phyloP scores from a whole-genome alignment of 257 asterid genomes.

The Ligustrum vulgare region DNA sequence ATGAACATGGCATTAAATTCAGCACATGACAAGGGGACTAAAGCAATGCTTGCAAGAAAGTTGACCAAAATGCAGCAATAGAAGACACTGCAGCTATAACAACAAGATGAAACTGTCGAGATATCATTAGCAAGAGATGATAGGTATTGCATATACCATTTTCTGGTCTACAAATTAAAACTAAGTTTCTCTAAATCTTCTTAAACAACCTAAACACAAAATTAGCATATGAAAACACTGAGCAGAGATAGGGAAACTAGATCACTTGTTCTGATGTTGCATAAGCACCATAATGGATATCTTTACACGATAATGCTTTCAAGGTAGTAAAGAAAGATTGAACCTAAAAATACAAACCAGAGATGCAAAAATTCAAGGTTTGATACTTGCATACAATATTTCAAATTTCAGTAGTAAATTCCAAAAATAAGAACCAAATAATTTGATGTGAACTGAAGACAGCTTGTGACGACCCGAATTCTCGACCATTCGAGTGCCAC shows the following conservation, averaged over 20 bases:
- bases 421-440: too few species aligned
- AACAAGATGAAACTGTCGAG: background rate
- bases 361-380: background rate
- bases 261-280: slow-evolving; percentile 84
- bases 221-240: background rate
- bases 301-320: slow-evolving; percentile 68
- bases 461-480: too few species aligned
- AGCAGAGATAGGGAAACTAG: slow-evolving; percentile 2
- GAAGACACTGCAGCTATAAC: background rate
- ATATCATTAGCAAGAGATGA: background rate
- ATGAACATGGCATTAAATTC: slow-evolving; percentile 3
- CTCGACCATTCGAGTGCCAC: too few species aligned
- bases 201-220: slow-evolving; percentile 14
- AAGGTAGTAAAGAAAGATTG: slow-evolving; percentile 64
- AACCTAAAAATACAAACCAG: slow-evolving; percentile 47
- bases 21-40: background rate
- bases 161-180: slow-evolving; percentile 6
- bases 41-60: background rate
- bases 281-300: slow-evolving; percentile 78
- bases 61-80: background rate
- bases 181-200: slow-evolving; percentile 6
- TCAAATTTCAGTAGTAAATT: background rate
- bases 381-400: background rate
- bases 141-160: background rate
- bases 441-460: too few species aligned